These are phyloP conservation scores for Pseudogymnoascus pannorum DNA, from an alignment of 2,329 filamentous ascomycete genomes.

Conservation along the genomic window DNA sequence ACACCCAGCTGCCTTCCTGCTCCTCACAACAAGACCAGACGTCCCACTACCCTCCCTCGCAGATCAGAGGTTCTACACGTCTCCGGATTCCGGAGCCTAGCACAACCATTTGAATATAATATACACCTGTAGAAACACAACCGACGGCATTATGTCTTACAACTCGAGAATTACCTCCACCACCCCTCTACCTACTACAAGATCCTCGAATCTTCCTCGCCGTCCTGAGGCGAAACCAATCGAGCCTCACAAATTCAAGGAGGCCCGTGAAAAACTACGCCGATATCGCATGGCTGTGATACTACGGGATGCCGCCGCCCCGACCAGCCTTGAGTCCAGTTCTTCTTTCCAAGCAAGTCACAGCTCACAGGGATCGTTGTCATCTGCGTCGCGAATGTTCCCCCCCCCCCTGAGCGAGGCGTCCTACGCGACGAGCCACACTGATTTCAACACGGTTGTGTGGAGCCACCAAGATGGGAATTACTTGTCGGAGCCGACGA, in stretches of 20 bases:
- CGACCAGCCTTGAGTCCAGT: constrained; percentile 8
- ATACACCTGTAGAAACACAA: neutral
- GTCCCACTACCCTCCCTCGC: neutral
- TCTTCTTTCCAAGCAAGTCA: neutral
- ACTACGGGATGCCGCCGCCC: neutral
- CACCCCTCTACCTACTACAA: neutral
- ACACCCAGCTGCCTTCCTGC: neutral
- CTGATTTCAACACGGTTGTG: neutral
- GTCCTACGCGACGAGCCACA: neutral
- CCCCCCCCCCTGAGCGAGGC: neutral
- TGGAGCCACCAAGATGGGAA: constrained; percentile 17
- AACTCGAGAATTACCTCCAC: neutral
- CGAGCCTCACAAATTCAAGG: neutral
- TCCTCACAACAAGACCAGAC: neutral
- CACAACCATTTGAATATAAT: neutral
- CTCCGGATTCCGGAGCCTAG: neutral
- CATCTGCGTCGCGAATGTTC: neutral
- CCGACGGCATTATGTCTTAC: neutral
- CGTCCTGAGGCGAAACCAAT: constrained; percentile 3
- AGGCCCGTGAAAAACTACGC: neutral
- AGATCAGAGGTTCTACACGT: neutral
- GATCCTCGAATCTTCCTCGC: neutral
- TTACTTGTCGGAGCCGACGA: constrained; percentile 17
- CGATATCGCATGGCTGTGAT: neutral
- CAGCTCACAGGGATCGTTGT: neutral